Conservation (phyloP, 1,284 basidiomycete species). For the Fereydounia khargensis region DNA sequence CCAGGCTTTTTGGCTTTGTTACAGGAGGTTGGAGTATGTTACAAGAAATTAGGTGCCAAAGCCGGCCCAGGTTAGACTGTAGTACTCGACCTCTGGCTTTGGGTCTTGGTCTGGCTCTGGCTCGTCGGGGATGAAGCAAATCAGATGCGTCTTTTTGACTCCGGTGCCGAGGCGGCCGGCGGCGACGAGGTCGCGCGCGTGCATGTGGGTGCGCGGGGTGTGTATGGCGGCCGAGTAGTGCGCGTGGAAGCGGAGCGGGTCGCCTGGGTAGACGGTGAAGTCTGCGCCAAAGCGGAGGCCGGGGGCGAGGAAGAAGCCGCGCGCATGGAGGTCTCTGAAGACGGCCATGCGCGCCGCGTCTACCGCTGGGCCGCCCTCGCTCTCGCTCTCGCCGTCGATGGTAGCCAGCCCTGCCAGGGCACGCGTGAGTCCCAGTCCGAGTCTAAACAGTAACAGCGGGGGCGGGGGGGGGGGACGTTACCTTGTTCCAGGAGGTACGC, state of each 20-base stretch:
- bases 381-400: conserved; percentile 59
- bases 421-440: neutral
- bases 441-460: neutral
- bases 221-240: conserved; percentile 91
- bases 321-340: conserved; percentile 74
- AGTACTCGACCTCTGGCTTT: conserved; percentile 28
- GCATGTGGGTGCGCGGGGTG: conserved; percentile 68
- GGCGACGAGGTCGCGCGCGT: conserved; percentile 88
- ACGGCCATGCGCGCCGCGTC: conserved; percentile 75
- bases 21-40: no score
- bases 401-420: conserved; percentile 45
- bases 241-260: conserved; percentile 92
- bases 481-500: conserved; percentile 79
- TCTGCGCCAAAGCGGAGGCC: conserved; percentile 93
- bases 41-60: conserved; percentile 56
- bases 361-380: conserved; percentile 65
- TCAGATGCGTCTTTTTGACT: conserved; percentile 91
- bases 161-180: conserved; percentile 93
- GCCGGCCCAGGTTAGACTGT: conserved; percentile 54
- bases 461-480: conserved; percentile 47
- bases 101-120: neutral
- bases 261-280: conserved; percentile 93
- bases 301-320: conserved; percentile 79
- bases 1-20: no score
- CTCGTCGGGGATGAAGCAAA: conserved; percentile 64